phyloP scores from a whole-genome alignment of 2,329 filamentous ascomycete genomes.

The Bipolaris victoriae region DNA sequence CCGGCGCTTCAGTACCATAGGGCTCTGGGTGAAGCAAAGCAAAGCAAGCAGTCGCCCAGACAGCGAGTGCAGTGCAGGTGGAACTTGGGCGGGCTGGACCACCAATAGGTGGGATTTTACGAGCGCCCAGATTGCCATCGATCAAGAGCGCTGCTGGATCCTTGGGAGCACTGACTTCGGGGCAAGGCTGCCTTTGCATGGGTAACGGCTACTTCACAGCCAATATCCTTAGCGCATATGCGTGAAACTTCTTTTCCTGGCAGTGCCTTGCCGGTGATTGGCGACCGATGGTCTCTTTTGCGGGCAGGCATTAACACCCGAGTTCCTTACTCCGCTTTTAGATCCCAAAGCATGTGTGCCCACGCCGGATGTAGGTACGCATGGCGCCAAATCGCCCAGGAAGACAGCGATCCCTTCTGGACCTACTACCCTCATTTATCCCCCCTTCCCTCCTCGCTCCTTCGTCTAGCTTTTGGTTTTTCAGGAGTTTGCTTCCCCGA shows the following conservation, averaged over 20 bases:
- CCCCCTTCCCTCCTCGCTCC: conserved; percentile 25
- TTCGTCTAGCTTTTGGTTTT: conserved; percentile 25
- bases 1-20: neutral
- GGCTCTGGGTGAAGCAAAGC: neutral
- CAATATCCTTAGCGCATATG: conserved; percentile 30
- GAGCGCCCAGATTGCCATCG: conserved; percentile 12
- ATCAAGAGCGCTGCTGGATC: conserved; percentile 13
- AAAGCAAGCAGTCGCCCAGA: neutral
- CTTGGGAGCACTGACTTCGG: conserved; percentile 12
- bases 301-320: conserved; percentile 30
- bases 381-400: conserved; percentile 28
- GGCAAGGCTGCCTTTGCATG: conserved; percentile 27
- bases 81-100: neutral
- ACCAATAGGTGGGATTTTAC: conserved; percentile 7
- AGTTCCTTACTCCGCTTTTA: conserved; percentile 42
- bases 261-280: conserved; percentile 28
- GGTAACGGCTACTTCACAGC: conserved; percentile 27
- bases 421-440: conserved; percentile 35
- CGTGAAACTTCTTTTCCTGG: conserved; percentile 33
- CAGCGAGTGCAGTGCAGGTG: neutral
- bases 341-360: conserved; percentile 30
- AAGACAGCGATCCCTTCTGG: conserved; percentile 27
- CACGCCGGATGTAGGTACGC: no score
- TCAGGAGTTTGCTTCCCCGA: conserved; percentile 27
- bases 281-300: conserved; percentile 23